These are phyloP conservation scores for Mucor plumbeus DNA, from an alignment of 371 early-diverging fungal genomes.

Conservation along the genomic window DNA sequence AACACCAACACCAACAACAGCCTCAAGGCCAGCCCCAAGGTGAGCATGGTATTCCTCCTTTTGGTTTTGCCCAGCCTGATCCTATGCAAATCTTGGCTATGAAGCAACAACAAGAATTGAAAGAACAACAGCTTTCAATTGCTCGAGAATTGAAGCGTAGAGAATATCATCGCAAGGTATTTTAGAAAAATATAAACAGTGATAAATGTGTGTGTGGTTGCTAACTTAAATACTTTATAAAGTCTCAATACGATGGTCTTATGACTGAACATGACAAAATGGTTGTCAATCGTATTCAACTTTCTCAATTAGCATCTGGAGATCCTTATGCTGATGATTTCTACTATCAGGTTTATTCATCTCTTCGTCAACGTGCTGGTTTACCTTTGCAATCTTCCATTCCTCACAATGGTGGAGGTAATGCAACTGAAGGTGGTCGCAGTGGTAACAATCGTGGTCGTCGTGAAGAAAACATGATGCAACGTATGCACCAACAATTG, in stretches of 20 bases:
- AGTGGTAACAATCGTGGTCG: conserved; percentile 31
- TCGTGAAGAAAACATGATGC: conserved; percentile 62
- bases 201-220: background rate
- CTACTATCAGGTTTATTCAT: conserved; percentile 90
- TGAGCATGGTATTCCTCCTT: conserved; percentile 16
- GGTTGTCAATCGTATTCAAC: conserved; percentile 88
- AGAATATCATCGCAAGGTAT: conserved; percentile 51
- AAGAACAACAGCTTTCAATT: conserved; percentile 38
- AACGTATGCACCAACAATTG: conserved; percentile 91
- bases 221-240: background rate
- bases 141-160: conserved; percentile 53
- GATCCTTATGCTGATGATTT: conserved; percentile 93
- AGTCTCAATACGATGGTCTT: conserved; percentile 82
- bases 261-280: conserved; percentile 96
- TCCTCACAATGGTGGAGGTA: background rate
- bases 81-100: conserved; percentile 37
- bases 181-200: background rate
- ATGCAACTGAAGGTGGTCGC: conserved; percentile 18
- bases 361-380: conserved; percentile 68
- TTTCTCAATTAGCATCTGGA: conserved; percentile 90
- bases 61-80: conserved; percentile 32
- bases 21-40: conserved; percentile 14
- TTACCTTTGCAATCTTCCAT: conserved; percentile 44
- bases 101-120: conserved; percentile 36
- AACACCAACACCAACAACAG: conserved; percentile 11